Evolutionary conservation across 164 flowering plant species (phyloP).

Genomic region (Cinnamomum micranthum): DNA sequence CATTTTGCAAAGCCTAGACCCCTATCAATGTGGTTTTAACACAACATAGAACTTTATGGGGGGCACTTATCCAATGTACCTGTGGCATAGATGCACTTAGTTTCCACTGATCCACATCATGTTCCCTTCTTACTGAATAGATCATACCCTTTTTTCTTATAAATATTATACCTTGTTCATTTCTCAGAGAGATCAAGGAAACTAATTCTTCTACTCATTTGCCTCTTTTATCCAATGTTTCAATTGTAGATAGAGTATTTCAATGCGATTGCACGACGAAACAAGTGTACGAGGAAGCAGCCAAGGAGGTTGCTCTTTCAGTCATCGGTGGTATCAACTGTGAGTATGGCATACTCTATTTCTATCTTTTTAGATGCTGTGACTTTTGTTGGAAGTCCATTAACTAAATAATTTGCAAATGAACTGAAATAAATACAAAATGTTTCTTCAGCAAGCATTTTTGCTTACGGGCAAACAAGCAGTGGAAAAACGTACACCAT

Average conservation of each 20-base stretch:
- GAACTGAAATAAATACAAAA: not conserved
- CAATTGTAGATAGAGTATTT: slow-evolving; percentile 69
- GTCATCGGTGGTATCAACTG: slow-evolving; percentile 82
- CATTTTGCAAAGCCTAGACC: no score
- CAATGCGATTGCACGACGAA: slow-evolving; percentile 45
- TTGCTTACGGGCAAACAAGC: slow-evolving; percentile 98
- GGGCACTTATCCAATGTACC: no score
- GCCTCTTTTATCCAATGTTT: not conserved
- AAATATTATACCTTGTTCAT: not conserved
- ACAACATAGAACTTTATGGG: no score
- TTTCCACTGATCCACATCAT: no score
- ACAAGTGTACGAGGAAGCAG: slow-evolving; percentile 77
- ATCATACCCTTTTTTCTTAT: not conserved
- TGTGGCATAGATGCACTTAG: no score
- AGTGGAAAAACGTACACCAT: slow-evolving; percentile 98
- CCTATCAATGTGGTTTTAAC: no score
- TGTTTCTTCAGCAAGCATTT: slow-evolving; percentile 60
- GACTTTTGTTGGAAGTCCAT: not conserved
- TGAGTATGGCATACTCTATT: slow-evolving; percentile 30
- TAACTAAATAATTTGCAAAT: not conserved
- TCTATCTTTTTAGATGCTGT: no score
- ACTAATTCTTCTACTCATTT: not conserved
- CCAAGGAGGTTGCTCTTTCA: slow-evolving; percentile 75
- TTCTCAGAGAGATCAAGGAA: not conserved
- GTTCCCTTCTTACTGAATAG: not conserved